Evolutionary conservation across 768 basidiomycete genomes (phyloP).

Genomic region (Lactifluus volemus): DNA sequence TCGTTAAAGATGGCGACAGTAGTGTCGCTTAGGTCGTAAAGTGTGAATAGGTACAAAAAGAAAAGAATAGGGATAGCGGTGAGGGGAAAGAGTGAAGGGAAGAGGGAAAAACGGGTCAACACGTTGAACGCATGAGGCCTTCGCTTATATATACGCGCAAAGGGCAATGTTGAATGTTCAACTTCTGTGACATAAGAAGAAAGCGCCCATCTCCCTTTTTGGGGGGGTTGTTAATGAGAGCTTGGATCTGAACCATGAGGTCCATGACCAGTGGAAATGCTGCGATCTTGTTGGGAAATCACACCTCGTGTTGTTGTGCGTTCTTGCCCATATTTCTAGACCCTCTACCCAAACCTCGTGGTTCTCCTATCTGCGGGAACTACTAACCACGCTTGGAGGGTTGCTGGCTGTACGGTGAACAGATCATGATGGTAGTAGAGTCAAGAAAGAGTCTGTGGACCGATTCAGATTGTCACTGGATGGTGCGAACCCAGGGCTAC

Average conservation of each 20-base stretch:
- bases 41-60: background rate
- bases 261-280: slow-evolving; percentile 1
- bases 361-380: background rate
- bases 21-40: slow-evolving; percentile 13
- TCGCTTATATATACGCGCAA: slow-evolving; percentile 17
- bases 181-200: slow-evolving; percentile 6
- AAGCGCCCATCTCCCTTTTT: slow-evolving; percentile 6
- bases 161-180: slow-evolving; percentile 1
- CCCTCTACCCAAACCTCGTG: slow-evolving; percentile 11
- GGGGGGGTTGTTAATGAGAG: slow-evolving; percentile 2
- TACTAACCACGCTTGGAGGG: background rate
- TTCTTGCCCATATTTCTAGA: background rate
- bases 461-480: background rate
- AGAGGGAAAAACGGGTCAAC: slow-evolving; percentile 14
- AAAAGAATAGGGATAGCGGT: background rate
- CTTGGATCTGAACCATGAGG: slow-evolving; percentile 8
- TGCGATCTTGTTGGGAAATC: slow-evolving; percentile 1
- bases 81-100: slow-evolving; percentile 8
- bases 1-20: slow-evolving; percentile 3
- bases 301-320: slow-evolving; percentile 7
- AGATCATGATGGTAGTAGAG: background rate
- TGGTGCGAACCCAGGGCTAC: background rate
- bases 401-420: background rate
- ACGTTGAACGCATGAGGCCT: slow-evolving; percentile 20
- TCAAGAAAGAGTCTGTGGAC: background rate